A percentile compares a stretch with the other conserved stretches of the same genome.
These are phyloP conservation scores for Arabis hirsuta DNA, from an alignment of 345 rosid genomes.

Conservation along the genomic window DNA sequence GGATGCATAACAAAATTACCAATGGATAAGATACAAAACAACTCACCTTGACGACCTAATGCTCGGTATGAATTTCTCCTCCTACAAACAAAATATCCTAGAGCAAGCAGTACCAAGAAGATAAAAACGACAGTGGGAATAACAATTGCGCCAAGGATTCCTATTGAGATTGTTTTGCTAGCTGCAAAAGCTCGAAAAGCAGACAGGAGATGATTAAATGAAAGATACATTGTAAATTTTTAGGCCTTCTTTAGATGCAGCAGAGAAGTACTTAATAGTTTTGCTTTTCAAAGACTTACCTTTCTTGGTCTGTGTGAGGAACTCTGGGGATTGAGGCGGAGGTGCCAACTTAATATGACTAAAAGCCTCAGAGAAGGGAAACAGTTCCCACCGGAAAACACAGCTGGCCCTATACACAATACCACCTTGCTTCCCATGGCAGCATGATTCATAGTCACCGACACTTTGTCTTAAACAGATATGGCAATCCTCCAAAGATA, in stretches of 20 bases:
- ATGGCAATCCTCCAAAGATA: not conserved
- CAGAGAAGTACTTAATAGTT: not conserved
- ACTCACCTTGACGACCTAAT: not conserved
- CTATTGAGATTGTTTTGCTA: not conserved
- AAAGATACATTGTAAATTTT: not conserved
- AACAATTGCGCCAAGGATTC: not conserved
- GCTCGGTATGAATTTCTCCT: not conserved
- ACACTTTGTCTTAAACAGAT: not conserved
- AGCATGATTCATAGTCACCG: not conserved
- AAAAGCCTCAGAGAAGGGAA: slow-evolving; percentile 4
- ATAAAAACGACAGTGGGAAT: not conserved
- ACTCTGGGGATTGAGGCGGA: not conserved
- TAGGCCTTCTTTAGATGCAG: too few species aligned
- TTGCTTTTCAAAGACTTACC: not conserved
- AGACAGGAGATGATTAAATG: not conserved
- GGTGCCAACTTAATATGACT: not conserved
- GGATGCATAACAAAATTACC: too few species aligned
- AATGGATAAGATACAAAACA: not conserved
- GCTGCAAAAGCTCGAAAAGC: not conserved
- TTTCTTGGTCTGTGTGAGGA: not conserved
- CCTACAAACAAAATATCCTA: not conserved
- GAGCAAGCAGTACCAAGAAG: not conserved
- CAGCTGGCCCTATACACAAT: not conserved
- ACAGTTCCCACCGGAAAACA: slow-evolving; percentile 5
- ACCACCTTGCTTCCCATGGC: slow-evolving; percentile 13